Evolutionary conservation across 1,284 basidiomycete genomes (phyloP), one percentile per base, ranked within the genome.

Genomic region (Stygiomarasmius scandens): DNA sequence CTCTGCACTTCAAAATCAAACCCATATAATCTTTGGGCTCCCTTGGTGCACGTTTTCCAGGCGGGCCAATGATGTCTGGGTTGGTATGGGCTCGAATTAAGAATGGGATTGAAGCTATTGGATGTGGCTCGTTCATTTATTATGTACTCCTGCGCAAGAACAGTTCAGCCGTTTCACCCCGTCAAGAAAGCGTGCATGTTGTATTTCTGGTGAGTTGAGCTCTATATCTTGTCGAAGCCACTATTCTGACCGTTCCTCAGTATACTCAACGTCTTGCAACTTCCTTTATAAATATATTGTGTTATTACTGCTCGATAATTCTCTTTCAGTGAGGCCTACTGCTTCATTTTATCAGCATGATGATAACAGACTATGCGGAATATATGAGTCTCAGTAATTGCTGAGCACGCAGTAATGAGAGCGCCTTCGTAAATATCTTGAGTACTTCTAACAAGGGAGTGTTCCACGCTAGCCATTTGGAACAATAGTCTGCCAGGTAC

Each of bases 1-100:
- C 93, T 12, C 84, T 98, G 45, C 95, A 99, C 80, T 98, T 98
- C 89, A 98, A 98, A 80, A 98, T 99, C 83, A 98, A 99, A 83
- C 96, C 96, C 19, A 97, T 95, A 69, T 93, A 85, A 75, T 51
- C 29, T 19, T 19, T 8, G 38, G 38, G 8, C 16, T 41, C 16
- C n/a, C n/a, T 48, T 44, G 20, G 49, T 52, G 51, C 49, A 61
- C 56, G 44, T 47, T 36, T 51, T 49, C 55, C 58, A 58, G 60
- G 48, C 52, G 56, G 48, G 56, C 59, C 38, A n/a, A n/a, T n/a
- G n/a, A n/a, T n/a, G n/a, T 41, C 16, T 41, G 6, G 5, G 38
- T 41, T 16, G 16, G 38, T 9, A 41, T n/a, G 16, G 11, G 38
- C 38, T 41, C 16, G 5, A 19, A n/a, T 50, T 50, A n/a, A 27